phyloP scores from a whole-genome alignment of 441 rosid genomes.

The Adansonia grandidieri region DNA sequence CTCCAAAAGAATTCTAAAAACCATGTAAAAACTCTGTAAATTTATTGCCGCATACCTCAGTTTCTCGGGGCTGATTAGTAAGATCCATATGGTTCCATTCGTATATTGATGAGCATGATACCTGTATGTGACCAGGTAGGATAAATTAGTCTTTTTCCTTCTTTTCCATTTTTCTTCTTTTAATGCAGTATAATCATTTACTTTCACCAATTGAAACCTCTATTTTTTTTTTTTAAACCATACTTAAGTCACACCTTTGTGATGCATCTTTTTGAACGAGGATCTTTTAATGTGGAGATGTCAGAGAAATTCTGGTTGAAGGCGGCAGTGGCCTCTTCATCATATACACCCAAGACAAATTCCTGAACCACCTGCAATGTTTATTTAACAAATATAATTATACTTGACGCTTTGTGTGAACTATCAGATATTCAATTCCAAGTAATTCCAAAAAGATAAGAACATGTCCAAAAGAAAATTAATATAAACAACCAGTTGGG shows the following conservation, averaged over 20 bases:
- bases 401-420: not conserved
- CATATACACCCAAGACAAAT: constrained; percentile 73
- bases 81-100: constrained; percentile 91
- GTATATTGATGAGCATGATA: constrained; percentile 85
- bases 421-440: constrained; percentile 4
- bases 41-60: constrained; percentile 59
- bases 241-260: constrained; percentile 56
- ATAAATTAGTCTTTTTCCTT: not conserved
- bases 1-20: not conserved
- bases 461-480: not conserved
- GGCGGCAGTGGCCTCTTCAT: constrained; percentile 75
- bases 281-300: constrained; percentile 72
- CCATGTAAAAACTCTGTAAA: not conserved
- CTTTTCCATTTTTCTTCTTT: not conserved
- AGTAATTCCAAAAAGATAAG: not conserved
- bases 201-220: not conserved
- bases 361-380: constrained; percentile 75
- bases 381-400: not conserved
- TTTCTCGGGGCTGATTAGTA: constrained; percentile 78
- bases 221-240: not conserved
- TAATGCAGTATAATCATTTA: not conserved
- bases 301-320: constrained; percentile 77
- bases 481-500: not conserved
- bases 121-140: constrained; percentile 40
- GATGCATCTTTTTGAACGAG: constrained; percentile 78